A percentile compares a stretch with the other conserved stretches of the same genome.
phyloP scores from a whole-genome alignment of 73 alveolate genomes.

The Paramecium tetraurelia region DNA sequence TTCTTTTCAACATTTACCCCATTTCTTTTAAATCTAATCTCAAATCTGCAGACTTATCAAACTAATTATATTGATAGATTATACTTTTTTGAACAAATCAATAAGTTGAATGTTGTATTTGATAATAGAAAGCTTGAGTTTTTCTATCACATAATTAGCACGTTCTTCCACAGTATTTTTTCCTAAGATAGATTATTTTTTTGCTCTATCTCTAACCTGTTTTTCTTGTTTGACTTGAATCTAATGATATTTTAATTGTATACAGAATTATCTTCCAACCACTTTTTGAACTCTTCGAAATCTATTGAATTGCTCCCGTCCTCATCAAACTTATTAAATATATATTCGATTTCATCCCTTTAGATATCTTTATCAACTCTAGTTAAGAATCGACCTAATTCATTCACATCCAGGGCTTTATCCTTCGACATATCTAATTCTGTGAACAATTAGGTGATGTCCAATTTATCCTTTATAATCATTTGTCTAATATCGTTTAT shows the following conservation, averaged over 20 bases:
- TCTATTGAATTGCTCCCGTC: slow-evolving; percentile 56
- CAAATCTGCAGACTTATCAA: slow-evolving; percentile 56
- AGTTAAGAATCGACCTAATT: slow-evolving; percentile 47
- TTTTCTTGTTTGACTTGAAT: slow-evolving; percentile 12
- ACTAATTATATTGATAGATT: neutral
- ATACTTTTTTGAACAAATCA: slow-evolving; percentile 56
- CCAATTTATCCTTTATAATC: slow-evolving; percentile 50
- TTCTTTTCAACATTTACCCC: slow-evolving; percentile 41
- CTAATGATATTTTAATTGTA: neutral
- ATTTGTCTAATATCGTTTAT: slow-evolving; percentile 57
- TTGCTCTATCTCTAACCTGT: neutral
- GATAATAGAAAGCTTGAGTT: slow-evolving; percentile 40
- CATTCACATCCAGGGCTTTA: slow-evolving; percentile 55
- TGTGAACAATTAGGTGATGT: slow-evolving; percentile 15
- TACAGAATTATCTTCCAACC: slow-evolving; percentile 58
- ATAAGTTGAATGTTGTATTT: slow-evolving; percentile 50
- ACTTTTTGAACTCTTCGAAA: slow-evolving; percentile 61
- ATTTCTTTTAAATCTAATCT: slow-evolving; percentile 39
- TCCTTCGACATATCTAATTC: slow-evolving; percentile 62
- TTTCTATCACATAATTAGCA: slow-evolving; percentile 58
- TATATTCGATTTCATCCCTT: slow-evolving; percentile 62
- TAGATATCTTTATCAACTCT: slow-evolving; percentile 45
- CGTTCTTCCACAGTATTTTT: slow-evolving; percentile 29
- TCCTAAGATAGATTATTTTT: slow-evolving; percentile 43
- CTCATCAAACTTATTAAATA: slow-evolving; percentile 62